Evolutionary conservation across 441 rosid genomes (phyloP).

Genomic region (Omphalea diandra): DNA sequence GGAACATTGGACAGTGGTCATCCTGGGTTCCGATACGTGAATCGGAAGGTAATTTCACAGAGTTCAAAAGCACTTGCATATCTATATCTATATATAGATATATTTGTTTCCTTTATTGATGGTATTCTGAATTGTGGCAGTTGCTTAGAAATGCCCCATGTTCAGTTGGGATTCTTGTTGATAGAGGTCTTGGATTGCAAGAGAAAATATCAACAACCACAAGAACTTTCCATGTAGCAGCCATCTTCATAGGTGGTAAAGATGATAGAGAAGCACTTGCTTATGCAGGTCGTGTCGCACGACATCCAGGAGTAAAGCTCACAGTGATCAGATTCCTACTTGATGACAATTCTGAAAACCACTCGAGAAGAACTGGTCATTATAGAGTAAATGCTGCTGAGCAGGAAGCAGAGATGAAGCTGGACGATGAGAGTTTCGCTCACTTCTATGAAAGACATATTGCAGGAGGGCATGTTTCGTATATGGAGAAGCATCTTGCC

Average conservation of each 20-base stretch:
- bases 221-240: slow-evolving; percentile 52
- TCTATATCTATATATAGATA: no score
- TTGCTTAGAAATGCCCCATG: slow-evolving; percentile 82
- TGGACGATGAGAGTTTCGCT: slow-evolving; percentile 92
- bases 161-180: slow-evolving; percentile 88
- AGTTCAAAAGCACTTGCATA: no score
- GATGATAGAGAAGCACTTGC: slow-evolving; percentile 93
- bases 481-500: slow-evolving; percentile 82
- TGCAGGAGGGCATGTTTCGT: slow-evolving; percentile 70
- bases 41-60: slow-evolving; percentile 91
- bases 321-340: slow-evolving; percentile 79
- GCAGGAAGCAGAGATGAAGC: slow-evolving; percentile 86
- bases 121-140: slow-evolving; percentile 37
- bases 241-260: slow-evolving; percentile 89
- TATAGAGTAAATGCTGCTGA: slow-evolving; percentile 50
- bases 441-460: slow-evolving; percentile 72
- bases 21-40: slow-evolving; percentile 77
- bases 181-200: slow-evolving; percentile 62
- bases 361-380: slow-evolving; percentile 52
- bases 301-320: slow-evolving; percentile 73
- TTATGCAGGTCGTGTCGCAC: slow-evolving; percentile 66
- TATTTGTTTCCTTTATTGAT: no score
- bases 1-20: slow-evolving; percentile 69
- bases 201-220: slow-evolving; percentile 46
- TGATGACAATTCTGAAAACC: slow-evolving; percentile 51